Conservation (phyloP, 352 stramenopile species). For the Phytophthora cryptogea region DNA sequence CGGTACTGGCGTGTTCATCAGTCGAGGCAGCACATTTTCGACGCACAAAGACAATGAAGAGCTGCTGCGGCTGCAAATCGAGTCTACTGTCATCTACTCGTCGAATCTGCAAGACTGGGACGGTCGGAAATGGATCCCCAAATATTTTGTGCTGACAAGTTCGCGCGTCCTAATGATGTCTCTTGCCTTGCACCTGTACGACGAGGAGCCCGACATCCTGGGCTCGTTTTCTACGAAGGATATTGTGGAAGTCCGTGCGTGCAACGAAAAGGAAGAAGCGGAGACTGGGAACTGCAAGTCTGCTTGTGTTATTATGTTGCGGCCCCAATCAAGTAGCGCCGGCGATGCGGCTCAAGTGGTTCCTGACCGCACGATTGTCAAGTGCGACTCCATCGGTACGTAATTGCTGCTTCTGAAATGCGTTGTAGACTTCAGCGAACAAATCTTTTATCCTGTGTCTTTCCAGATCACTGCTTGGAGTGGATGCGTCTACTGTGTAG, state of each 20-base stretch:
- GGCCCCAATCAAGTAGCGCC: slow-evolving; percentile 15
- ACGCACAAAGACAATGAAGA: slow-evolving; percentile 87
- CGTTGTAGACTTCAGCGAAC: neutral
- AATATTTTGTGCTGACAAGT: slow-evolving; percentile 88
- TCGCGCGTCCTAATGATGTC: slow-evolving; percentile 82
- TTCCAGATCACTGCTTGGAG: slow-evolving; percentile 81
- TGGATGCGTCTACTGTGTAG: slow-evolving; percentile 88
- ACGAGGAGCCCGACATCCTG: slow-evolving; percentile 87
- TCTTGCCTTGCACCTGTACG: slow-evolving; percentile 83
- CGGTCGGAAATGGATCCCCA: slow-evolving; percentile 86
- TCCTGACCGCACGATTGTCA: slow-evolving; percentile 70
- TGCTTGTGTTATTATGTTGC: slow-evolving; percentile 65
- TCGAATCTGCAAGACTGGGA: slow-evolving; percentile 89
- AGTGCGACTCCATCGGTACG: slow-evolving; percentile 83
- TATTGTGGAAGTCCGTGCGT: slow-evolving; percentile 80
- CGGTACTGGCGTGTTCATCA: slow-evolving; percentile 82
- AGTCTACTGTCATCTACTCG: slow-evolving; percentile 79
- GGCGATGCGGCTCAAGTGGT: slow-evolving; percentile 27
- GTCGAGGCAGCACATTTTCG: slow-evolving; percentile 83
- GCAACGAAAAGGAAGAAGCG: slow-evolving; percentile 70
- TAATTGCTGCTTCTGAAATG: neutral
- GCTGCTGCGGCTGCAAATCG: slow-evolving; percentile 81
- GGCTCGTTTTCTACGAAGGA: slow-evolving; percentile 83
- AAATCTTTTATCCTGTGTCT: slow-evolving; percentile 11
- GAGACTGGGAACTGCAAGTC: slow-evolving; percentile 61